These are phyloP conservation scores for Umbelopsis ramanniana DNA, from an alignment of 192 early-diverging fungal genomes.

Conservation along the genomic window DNA sequence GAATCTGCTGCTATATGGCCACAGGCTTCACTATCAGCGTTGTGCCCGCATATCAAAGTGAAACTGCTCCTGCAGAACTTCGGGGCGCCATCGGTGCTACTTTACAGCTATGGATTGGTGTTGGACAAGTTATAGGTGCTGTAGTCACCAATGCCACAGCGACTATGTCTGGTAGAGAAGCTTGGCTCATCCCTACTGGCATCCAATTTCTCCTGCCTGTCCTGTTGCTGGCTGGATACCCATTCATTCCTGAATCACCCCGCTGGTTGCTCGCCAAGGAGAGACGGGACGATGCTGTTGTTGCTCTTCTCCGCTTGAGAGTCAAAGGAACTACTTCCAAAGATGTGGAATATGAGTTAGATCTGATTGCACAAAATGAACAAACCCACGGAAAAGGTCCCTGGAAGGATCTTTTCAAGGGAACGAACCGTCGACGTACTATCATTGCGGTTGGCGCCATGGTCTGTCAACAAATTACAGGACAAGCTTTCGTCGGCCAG, in stretches of 20 bases:
- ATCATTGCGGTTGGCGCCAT: conserved; percentile 17
- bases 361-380: neutral
- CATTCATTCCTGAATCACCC: conserved; percentile 32
- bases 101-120: conserved; percentile 19
- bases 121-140: conserved; percentile 5
- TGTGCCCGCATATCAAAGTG: conserved; percentile 19
- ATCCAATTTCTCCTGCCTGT: conserved; percentile 22
- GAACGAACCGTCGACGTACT: neutral
- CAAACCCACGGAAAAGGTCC: conserved; percentile 14
- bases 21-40: conserved; percentile 17
- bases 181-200: conserved; percentile 20
- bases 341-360: conserved; percentile 18
- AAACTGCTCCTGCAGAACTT: conserved; percentile 18
- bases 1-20: conserved; percentile 4
- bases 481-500: conserved; percentile 22
- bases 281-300: conserved; percentile 20
- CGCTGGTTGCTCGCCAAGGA: conserved; percentile 26
- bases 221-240: conserved; percentile 15
- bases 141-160: conserved; percentile 16
- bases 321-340: neutral
- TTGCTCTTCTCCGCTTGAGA: neutral
- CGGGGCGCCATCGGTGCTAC: conserved; percentile 10
- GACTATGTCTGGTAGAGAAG: conserved; percentile 15
- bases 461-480: conserved; percentile 19
- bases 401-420: conserved; percentile 13